Base-by-base conservation (phyloP, 805 yeast species). In the Wickerhamiella hasegawae region DNA sequence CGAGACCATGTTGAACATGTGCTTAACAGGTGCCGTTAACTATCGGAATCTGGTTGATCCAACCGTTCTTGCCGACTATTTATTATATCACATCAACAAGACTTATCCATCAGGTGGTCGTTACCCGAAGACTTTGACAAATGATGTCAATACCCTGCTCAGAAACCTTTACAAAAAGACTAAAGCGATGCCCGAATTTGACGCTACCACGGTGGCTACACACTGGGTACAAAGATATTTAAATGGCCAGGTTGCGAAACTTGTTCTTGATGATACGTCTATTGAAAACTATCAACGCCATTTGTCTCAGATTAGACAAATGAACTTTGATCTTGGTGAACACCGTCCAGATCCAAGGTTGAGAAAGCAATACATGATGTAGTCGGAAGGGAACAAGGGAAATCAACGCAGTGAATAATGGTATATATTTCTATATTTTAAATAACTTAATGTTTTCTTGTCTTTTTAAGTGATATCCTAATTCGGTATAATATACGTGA, bases 31-130 rank as follows among this genome's bases (percentile, higher is more conserved):
- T 1, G 76, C 90, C 32, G 77, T 85, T 4, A 73, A 73, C 38
- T 18, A 26, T 4, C 60, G 69, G 4, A 66, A 68, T 12, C 60
- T 69, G n/a, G 68, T 83, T 12, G 96, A 85, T 51, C 93, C 94
- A 0, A 73, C 78, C 3, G 68, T 82, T 22, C 80, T 77, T 36
- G 93, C 94, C 1, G 97, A 87, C 52, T 87, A 78, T 52, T 57
- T 87, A 24, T 60, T 87, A 20, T 90, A 64, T 47, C 57, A 78
- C 17, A 58, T 85, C 57, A 87, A 90, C 40, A 31, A 19, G 15
- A 28, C 37, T 27, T 43, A 46, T 17, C 48, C 49, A 11, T 18
- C 14, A 2, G 46, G 45, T 1, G 45, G 45, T 1, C 24, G 36
- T 3, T 48, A 48, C 27, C 52, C 52, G 2, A 49, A 48, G 1